phyloP scores from a whole-genome alignment of 225 moss, liverwort and hornwort species.

The Antitrichia curtipendula region DNA sequence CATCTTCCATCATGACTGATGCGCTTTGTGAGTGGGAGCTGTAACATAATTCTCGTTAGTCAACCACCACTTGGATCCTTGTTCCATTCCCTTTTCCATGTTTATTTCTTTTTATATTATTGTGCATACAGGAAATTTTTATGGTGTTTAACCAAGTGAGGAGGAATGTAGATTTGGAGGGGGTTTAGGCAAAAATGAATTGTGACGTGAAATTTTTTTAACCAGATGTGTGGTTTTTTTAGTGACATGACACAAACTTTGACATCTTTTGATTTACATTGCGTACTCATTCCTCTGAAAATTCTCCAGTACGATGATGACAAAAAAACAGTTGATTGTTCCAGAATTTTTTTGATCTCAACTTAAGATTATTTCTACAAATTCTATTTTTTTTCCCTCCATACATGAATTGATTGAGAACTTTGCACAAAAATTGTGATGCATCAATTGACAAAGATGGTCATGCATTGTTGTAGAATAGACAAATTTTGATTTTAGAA shows the following conservation, averaged over 20 bases:
- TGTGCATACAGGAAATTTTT: background rate
- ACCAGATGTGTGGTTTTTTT: background rate
- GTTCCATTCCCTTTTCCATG: too few species aligned
- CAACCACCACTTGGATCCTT: background rate
- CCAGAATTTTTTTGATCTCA: accelerated
- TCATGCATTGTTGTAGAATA: background rate
- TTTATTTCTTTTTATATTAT: background rate
- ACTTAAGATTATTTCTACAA: too few species aligned
- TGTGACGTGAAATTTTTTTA: too few species aligned
- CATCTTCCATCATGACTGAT: background rate
- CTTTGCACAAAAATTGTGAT: background rate
- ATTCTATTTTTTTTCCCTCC: too few species aligned
- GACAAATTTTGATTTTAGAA: too few species aligned
- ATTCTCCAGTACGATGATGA: accelerated
- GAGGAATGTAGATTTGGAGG: background rate
- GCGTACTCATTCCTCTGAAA: accelerated
- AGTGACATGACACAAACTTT: too few species aligned
- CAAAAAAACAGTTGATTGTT: accelerated
- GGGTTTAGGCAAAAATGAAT: background rate
- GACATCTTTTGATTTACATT: accelerated
- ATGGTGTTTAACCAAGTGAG: accelerated
- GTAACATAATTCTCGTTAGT: background rate
- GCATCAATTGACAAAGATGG: background rate
- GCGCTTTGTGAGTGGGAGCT: background rate
- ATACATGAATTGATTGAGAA: accelerated